Evolutionary conservation across 2,329 filamentous ascomycete genomes (phyloP).

Genomic region (Parastagonospora avenae): DNA sequence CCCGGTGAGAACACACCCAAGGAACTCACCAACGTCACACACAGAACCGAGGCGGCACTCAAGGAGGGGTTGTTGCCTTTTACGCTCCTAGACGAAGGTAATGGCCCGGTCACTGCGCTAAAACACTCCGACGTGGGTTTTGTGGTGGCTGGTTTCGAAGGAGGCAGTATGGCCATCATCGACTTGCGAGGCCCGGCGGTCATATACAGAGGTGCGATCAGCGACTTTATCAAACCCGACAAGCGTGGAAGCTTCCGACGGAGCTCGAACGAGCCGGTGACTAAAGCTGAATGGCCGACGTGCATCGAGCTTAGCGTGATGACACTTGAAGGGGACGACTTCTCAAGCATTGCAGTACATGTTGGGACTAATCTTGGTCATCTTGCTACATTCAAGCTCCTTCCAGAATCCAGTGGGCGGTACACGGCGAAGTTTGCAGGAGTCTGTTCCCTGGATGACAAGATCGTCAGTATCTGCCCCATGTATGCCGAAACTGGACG

Average conservation of each 20-base stretch:
- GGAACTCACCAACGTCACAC: conserved; percentile 73
- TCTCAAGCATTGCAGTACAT: conserved; percentile 92
- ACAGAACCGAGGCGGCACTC: conserved; percentile 72
- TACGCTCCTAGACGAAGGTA: conserved; percentile 79
- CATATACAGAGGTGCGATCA: conserved; percentile 75
- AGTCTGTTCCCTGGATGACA: conserved; percentile 66
- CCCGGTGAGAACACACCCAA: conserved; percentile 53
- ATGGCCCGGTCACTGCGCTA: conserved; percentile 78
- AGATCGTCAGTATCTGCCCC: conserved; percentile 76
- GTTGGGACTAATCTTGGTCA: conserved; percentile 86
- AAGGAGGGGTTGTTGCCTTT: conserved; percentile 83
- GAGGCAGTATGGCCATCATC: conserved; percentile 78
- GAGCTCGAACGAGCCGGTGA: conserved; percentile 55
- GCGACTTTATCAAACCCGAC: conserved; percentile 75
- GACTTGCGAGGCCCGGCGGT: conserved; percentile 86
- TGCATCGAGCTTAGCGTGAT: conserved; percentile 86
- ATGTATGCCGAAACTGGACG: conserved; percentile 79
- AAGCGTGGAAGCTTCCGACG: conserved; percentile 74
- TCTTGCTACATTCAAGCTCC: conserved; percentile 85
- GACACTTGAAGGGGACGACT: conserved; percentile 90
- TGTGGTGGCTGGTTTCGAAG: conserved; percentile 82
- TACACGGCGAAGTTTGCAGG: conserved; percentile 78
- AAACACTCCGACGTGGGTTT: conserved; percentile 94
- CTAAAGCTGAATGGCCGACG: conserved; percentile 73
- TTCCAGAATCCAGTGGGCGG: conserved; percentile 71